Base-by-base conservation (phyloP, 2,329 filamentous ascomycete species). In the Fusarium coffeatum region DNA sequence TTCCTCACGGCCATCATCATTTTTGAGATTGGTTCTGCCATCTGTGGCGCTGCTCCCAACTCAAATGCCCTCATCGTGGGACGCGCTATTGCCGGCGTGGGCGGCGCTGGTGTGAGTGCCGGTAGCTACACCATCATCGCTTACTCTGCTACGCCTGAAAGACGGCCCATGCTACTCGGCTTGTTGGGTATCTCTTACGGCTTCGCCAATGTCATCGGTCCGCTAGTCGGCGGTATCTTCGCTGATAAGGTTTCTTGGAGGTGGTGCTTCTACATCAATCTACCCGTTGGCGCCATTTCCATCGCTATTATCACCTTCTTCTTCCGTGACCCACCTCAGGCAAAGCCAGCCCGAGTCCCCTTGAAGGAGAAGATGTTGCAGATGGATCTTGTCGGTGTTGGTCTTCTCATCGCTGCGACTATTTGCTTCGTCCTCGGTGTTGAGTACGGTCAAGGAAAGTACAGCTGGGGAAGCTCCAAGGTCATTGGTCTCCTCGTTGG, bases 351-450 rank as follows among this genome's bases (percentile, higher is more conserved):
- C 71, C 20, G 42, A 32, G 54, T 46, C 15, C 37, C 53, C 4
- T 46, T 46, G 22, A 49, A 45, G 15, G 80, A 84, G 64, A 84
- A 84, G 73, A 37, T 84, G n/a, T 72, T 80, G 1, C 82, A 85
- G 61, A 81, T 86, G 76, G 84, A 86, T 66, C 76, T 81, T 2
- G 61, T 80, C 1, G 84, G 84, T 6, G 76, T 79, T 3, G 73
- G 79, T 13, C 73, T 84, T 49, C 72, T 86, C 27, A 81, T 86
- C 79, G 76, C 76, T 71, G 72, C 77, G 72, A 74, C 80, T 76
- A 62, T 84, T 72, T 72, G 76, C 74, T 78, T 80, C 63, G 75
- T 85, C 47, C 77, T 84, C 4, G 83, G 82, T 10, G 73, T 85
- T 3, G 81, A 84, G 69, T 84, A 80, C 73, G 83, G 81, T 30